Percentiles rank a stretch among this genome's conserved stretches.
Conservation (phyloP, 1,284 basidiomycete genomes). For the Leccinum solheimii region DNA sequence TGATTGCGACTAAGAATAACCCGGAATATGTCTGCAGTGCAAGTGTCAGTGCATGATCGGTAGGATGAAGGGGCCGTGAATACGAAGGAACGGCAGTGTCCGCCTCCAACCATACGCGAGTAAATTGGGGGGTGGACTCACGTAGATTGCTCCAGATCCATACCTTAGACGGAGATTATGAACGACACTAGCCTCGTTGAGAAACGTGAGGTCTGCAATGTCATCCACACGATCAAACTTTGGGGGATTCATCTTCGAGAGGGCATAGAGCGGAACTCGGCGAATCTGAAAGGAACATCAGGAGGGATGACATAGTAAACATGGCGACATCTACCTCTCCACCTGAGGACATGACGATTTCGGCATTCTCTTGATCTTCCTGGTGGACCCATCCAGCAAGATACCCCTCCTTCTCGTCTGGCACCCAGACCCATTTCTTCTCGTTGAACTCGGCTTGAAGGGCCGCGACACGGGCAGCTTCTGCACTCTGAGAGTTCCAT, state of each 20-base stretch:
- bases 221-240: constrained; percentile 98
- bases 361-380: constrained; percentile 77
- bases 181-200: constrained; percentile 98
- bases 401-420: constrained; percentile 87
- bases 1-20: constrained; percentile 96
- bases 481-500: constrained; percentile 62
- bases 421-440: constrained; percentile 98
- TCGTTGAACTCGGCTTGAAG: constrained; percentile 93
- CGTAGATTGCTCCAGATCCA: constrained; percentile 92
- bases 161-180: constrained; percentile 94
- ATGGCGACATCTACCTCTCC: constrained; percentile 60
- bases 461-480: constrained; percentile 78
- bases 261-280: constrained; percentile 70
- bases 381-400: constrained; percentile 87
- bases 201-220: constrained; percentile 96
- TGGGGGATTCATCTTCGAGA: constrained; percentile 97
- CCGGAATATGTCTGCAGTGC: constrained; percentile 86
- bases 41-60: constrained; percentile 15
- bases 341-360: constrained; percentile 78
- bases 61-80: constrained; percentile 3
- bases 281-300: constrained; percentile 55
- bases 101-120: not conserved
- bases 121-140: constrained; percentile 46
- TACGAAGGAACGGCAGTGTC: not conserved
- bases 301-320: constrained; percentile 2